Conservation (phyloP, 495 filamentous ascomycete species). For the Hyaloscypha finlandica region DNA sequence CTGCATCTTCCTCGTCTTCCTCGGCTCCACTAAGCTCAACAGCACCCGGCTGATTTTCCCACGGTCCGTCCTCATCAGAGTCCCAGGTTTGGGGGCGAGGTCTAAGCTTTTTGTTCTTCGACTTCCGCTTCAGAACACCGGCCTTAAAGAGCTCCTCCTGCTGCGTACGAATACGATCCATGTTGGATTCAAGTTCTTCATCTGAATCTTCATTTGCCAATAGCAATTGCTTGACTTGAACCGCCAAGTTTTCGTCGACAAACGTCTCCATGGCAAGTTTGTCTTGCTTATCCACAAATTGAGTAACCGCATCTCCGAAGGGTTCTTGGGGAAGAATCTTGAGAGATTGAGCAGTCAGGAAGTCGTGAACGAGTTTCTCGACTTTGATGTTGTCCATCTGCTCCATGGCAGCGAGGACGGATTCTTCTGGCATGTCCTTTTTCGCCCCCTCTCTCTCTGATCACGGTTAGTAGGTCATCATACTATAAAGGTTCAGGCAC, state of each 20-base stretch:
- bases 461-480: neutral
- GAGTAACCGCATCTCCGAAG: constrained; percentile 89
- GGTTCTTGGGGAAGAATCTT: constrained; percentile 88
- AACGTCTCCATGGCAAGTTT: constrained; percentile 91
- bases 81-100: constrained; percentile 82
- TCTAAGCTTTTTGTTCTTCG: constrained; percentile 65
- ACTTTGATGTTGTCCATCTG: constrained; percentile 79
- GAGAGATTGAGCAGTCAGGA: constrained; percentile 77
- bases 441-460: constrained; percentile 36
- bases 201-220: constrained; percentile 69
- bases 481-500: constrained; percentile 9
- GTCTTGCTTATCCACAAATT: constrained; percentile 95
- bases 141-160: constrained; percentile 72
- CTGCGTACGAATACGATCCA: constrained; percentile 68
- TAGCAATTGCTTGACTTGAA: constrained; percentile 75
- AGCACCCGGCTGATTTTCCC: constrained; percentile 78
- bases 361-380: constrained; percentile 82
- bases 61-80: constrained; percentile 78
- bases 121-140: constrained; percentile 63
- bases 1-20: constrained; percentile 42
- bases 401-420: constrained; percentile 54
- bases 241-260: constrained; percentile 74
- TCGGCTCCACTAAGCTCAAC: constrained; percentile 46
- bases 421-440: constrained; percentile 56
- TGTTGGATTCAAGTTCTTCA: constrained; percentile 61